Conservation (phyloP, 371 early-diverging fungal species). For the Actinomortierella ambigua region DNA sequence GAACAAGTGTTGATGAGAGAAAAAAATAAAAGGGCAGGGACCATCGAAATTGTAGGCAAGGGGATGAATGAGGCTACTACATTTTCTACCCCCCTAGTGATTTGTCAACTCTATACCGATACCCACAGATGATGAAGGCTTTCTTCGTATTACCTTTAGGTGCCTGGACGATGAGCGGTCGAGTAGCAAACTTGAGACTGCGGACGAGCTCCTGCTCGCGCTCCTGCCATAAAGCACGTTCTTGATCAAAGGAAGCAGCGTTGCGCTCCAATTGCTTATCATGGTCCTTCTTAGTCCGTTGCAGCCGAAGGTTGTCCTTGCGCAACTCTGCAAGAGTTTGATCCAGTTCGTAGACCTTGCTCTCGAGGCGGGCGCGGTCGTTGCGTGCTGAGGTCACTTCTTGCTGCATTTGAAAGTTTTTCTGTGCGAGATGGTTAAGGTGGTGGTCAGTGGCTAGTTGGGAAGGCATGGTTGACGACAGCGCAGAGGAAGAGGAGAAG, state of each 20-base stretch:
- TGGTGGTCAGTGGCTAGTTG: no score
- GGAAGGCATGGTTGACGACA: no score
- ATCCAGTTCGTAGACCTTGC: conserved; percentile 50
- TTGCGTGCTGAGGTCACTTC: conserved; percentile 49
- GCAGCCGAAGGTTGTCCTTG: conserved; percentile 40
- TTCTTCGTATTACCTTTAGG: conserved; percentile 35
- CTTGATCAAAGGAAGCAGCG: conserved; percentile 44
- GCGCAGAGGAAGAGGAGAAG: no score
- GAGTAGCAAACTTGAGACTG: conserved; percentile 42
- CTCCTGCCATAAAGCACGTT: conserved; percentile 47
- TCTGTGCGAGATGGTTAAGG: conserved; percentile 19
- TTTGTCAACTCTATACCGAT: background rate
- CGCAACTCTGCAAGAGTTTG: conserved; percentile 38
- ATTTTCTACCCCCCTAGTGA: background rate
- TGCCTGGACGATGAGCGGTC: conserved; percentile 45
- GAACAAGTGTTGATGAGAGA: no score
- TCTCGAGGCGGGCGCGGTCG: conserved; percentile 50
- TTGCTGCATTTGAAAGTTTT: conserved; percentile 45
- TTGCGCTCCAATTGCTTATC: conserved; percentile 39
- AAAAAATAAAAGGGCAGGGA: no score
- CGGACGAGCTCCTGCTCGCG: conserved; percentile 49
- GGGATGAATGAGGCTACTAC: conserved; percentile 14
- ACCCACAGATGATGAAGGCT: background rate
- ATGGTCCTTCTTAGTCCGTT: conserved; percentile 42
- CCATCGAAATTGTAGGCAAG: conserved; percentile 2